Percentiles rank a stretch among this genome's conserved stretches.
phyloP scores from a whole-genome alignment of 2,329 filamentous ascomycete species.

The Fusarium domesticum region DNA sequence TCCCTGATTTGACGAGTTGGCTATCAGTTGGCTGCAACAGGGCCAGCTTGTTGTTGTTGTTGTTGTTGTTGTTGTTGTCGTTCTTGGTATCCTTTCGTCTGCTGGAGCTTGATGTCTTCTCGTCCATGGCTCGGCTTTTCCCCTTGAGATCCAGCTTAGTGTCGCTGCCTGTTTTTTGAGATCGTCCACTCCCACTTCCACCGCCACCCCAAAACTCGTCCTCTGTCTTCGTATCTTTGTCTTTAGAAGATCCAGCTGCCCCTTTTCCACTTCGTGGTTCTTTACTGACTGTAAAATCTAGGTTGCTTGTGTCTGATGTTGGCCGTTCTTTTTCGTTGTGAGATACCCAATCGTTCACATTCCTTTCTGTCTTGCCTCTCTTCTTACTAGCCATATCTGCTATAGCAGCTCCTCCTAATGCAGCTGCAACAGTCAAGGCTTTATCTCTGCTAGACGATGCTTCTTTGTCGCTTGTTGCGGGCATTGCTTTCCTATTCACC shows the following conservation, averaged over 20 bases:
- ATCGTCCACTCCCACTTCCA: conserved; percentile 15
- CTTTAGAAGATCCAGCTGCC: conserved; percentile 1
- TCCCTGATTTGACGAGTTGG: conserved; percentile 4
- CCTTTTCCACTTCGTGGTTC: conserved; percentile 32
- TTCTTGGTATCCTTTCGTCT: conserved; percentile 1
- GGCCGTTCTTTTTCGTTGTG: not conserved
- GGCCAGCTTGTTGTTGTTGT: not conserved
- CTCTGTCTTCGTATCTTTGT: conserved; percentile 3
- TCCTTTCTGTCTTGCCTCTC: conserved; percentile 36
- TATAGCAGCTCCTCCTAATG: conserved; percentile 31
- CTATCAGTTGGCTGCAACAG: conserved; percentile 2
- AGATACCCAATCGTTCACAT: conserved; percentile 37
- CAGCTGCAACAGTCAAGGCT: conserved; percentile 22
- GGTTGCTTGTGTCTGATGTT: no score
- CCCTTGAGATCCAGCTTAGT: conserved; percentile 7
- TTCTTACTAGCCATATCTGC: conserved; percentile 33
- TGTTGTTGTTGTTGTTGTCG: not conserved
- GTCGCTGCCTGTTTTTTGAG: conserved; percentile 7
- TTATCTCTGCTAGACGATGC: not conserved
- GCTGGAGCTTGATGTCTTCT: conserved; percentile 2
- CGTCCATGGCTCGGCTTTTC: conserved; percentile 1
- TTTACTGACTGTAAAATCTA: no score
- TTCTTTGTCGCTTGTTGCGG: not conserved
- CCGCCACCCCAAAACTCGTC: conserved; percentile 32
- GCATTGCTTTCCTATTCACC: not conserved